Base-by-base conservation (phyloP, 2,329 filamentous ascomycete species). In the Gliomastix tumulicola region DNA sequence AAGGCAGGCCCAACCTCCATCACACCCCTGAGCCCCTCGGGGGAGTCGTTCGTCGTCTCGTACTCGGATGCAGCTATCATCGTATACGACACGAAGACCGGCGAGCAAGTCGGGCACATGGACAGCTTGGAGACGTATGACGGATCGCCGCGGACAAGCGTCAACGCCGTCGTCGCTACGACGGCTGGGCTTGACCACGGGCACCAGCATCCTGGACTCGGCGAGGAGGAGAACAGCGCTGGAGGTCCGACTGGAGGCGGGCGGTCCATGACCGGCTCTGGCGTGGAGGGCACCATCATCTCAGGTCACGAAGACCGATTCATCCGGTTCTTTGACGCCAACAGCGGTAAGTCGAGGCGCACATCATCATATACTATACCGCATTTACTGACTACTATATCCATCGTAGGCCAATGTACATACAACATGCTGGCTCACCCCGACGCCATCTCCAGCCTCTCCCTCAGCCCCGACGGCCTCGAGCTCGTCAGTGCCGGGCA, bases 351-450 rank as follows among this genome's bases (percentile, higher is more conserved):
- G 86, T 77, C 30, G 4, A 18, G n/a, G n/a, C n/a, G n/a, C 8
- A n/a, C 28, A 16, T 28, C 32, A 20, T 8, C 6, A 16, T 27
- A 13, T n/a, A n/a, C n/a, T n/a, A n/a, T n/a, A n/a, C n/a, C n/a
- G n/a, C n/a, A n/a, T n/a, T n/a, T n/a, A n/a, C n/a, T n/a, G n/a
- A n/a, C n/a, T n/a, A n/a, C n/a, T n/a, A n/a, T n/a, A n/a, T n/a
- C n/a, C n/a, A n/a, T n/a, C 6, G n/a, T 46, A 97, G 92, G 92
- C 39, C 92, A 98, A 88, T 96, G 89, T 65, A 97, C 92, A 45
- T 98, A 98, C 63, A 94, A 85, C 53, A 98, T 98, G 92, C 79
- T 97, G 41, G 92, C 92, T 6, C 92, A 98, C 51, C 88, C 92
- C 1, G 84, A 89, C 4, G 83, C 92, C 39, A 96, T 98, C 47